Percentiles rank a stretch among this genome's conserved stretches.
Conservation (phyloP, 345 rosid species). For the Cochlearia excelsa region DNA sequence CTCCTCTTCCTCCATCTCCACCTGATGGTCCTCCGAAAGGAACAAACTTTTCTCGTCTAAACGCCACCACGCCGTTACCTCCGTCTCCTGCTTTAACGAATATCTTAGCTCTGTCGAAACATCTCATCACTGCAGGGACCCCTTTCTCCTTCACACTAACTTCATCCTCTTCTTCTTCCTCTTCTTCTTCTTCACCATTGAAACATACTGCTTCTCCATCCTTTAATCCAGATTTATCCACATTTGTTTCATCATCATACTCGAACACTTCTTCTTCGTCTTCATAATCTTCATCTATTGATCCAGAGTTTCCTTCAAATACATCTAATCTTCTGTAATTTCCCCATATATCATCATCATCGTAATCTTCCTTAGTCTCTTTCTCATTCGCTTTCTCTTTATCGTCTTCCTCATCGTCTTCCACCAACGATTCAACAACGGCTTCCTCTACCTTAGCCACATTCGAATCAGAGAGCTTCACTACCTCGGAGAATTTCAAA, state of each 20-base stretch:
- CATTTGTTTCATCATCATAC: conserved; percentile 34
- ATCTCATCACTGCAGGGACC: conserved; percentile 87
- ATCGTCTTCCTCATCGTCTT: conserved; percentile 33
- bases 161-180: conserved; percentile 35
- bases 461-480: conserved; percentile 55
- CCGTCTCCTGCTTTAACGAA: conserved; percentile 83
- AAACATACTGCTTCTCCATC: conserved; percentile 32
- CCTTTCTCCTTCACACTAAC: conserved; percentile 76
- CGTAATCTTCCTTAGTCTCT: too few relatives aligned
- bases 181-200: conserved; percentile 34
- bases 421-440: conserved; percentile 18
- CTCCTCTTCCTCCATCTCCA: conserved; percentile 96
- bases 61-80: conserved; percentile 88
- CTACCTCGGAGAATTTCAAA: conserved; percentile 33
- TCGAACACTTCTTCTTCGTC: conserved; percentile 41
- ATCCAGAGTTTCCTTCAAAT: conserved; percentile 44
- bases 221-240: conserved; percentile 20
- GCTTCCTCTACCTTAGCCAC: conserved; percentile 37
- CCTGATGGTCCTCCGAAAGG: conserved; percentile 95
- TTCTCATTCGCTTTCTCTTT: conserved; percentile 33
- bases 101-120: conserved; percentile 84
- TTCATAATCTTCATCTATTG: conserved; percentile 38
- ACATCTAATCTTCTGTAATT: conserved; percentile 43
- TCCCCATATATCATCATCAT: conserved; percentile 32
- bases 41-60: conserved; percentile 80